Percentiles rank a stretch among this genome's conserved stretches.
These are phyloP conservation scores for Pythium oligandrum DNA, from an alignment of 352 stramenopile species.

Conservation along the genomic window DNA sequence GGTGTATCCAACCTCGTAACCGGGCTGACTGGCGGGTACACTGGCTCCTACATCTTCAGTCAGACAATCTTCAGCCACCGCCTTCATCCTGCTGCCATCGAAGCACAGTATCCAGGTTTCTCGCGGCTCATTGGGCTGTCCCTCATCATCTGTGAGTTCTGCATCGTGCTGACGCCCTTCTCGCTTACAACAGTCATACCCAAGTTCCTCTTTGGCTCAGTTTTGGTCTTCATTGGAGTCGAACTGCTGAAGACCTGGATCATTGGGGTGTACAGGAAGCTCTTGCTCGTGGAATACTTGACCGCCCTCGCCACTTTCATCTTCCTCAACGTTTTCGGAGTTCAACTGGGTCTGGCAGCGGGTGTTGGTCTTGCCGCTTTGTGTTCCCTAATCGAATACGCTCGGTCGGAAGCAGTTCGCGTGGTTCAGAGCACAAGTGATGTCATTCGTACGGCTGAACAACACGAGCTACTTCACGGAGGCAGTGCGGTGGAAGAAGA, in stretches of 20 bases:
- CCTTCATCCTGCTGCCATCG: slow-evolving; percentile 37
- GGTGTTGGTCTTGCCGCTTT: slow-evolving; percentile 58
- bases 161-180: slow-evolving; percentile 76
- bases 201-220: slow-evolving; percentile 96
- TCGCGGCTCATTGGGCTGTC: slow-evolving; percentile 66
- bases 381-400: slow-evolving; percentile 78
- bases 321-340: slow-evolving; percentile 84
- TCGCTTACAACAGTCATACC: slow-evolving; percentile 90
- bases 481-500: slow-evolving; percentile 5
- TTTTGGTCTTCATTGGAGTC: slow-evolving; percentile 95
- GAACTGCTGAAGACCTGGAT: slow-evolving; percentile 90
- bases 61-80: slow-evolving; percentile 89
- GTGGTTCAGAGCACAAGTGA: slow-evolving; percentile 60
- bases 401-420: slow-evolving; percentile 52
- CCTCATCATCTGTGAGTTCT: slow-evolving; percentile 44
- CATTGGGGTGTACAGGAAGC: slow-evolving; percentile 51
- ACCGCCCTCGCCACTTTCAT: slow-evolving; percentile 90
- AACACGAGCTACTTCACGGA: slow-evolving; percentile 34
- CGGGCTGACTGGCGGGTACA: slow-evolving; percentile 83
- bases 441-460: slow-evolving; percentile 55
- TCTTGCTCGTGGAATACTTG: slow-evolving; percentile 82
- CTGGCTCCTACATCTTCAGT: slow-evolving; percentile 93
- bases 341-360: slow-evolving; percentile 82
- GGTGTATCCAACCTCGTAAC: slow-evolving; percentile 90
- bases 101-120: slow-evolving; percentile 37